Evolutionary conservation across 2,329 filamentous ascomycete genomes (phyloP).

Genomic region (Hypoxylon sp.): DNA sequence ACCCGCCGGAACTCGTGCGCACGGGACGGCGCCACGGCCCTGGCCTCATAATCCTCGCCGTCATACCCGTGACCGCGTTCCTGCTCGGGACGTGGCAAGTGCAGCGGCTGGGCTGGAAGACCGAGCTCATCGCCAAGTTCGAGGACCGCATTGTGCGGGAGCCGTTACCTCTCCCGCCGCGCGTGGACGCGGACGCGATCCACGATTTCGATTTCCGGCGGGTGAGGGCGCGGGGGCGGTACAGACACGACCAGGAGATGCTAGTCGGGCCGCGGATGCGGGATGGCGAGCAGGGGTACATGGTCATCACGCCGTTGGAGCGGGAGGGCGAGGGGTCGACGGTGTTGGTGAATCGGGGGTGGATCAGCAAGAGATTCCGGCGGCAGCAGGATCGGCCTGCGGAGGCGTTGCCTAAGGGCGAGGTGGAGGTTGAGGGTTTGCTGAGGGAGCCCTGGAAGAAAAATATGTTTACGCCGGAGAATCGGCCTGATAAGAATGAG

Average conservation of each 20-base stretch:
- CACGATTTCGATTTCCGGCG: slow-evolving; percentile 93
- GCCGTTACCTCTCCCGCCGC: slow-evolving; percentile 87
- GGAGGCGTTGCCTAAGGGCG: slow-evolving; percentile 76
- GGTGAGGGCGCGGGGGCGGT: slow-evolving; percentile 80
- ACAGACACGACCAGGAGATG: slow-evolving; percentile 95
- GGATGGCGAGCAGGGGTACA: slow-evolving; percentile 90
- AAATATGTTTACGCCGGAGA: slow-evolving; percentile 97
- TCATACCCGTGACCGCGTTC: slow-evolving; percentile 94
- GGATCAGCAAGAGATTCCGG: slow-evolving; percentile 85
- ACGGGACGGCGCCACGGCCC: slow-evolving; percentile 80
- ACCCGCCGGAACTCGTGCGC: slow-evolving; percentile 84
- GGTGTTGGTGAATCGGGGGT: slow-evolving; percentile 90
- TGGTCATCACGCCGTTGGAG: slow-evolving; percentile 93
- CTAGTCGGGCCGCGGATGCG: slow-evolving; percentile 90
- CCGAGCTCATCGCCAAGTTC: slow-evolving; percentile 88
- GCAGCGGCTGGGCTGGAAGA: slow-evolving; percentile 93
- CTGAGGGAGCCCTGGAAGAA: slow-evolving; percentile 94
- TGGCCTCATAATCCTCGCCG: slow-evolving; percentile 83
- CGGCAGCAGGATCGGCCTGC: slow-evolving; percentile 74
- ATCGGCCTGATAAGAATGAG: slow-evolving; percentile 83
- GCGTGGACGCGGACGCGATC: slow-evolving; percentile 84
- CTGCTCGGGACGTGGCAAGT: slow-evolving; percentile 95
- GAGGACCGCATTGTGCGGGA: slow-evolving; percentile 91
- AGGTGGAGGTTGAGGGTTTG: slow-evolving; percentile 86
- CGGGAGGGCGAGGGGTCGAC: slow-evolving; percentile 71